Evolutionary conservation across 1,284 basidiomycete species (phyloP).

Genomic region (Athelia psychrophila): DNA sequence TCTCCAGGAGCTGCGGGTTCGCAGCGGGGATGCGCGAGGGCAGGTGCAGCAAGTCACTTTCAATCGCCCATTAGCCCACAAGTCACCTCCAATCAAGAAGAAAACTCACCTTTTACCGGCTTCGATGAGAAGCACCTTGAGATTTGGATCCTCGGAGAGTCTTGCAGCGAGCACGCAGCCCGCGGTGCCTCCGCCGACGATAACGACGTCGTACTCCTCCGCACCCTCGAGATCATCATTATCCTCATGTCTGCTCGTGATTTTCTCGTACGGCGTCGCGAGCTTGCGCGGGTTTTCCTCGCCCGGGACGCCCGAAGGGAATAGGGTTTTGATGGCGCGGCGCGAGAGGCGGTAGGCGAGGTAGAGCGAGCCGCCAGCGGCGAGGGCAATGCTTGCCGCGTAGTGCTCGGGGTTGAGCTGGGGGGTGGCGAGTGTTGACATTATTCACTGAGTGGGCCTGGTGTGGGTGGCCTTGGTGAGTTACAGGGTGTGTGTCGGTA

Average conservation of each 20-base stretch:
- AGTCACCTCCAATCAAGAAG: constrained; percentile 36
- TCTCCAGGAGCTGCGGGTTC: constrained; percentile 50
- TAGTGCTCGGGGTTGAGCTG: neutral
- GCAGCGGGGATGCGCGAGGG: constrained; percentile 46
- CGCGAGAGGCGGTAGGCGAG: neutral
- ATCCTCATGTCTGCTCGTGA: neutral
- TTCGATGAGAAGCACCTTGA: constrained; percentile 62
- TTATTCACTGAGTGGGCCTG: too few relatives aligned
- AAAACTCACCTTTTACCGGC: constrained; percentile 57
- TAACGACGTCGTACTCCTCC: neutral
- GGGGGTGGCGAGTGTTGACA: neutral
- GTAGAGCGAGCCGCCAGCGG: neutral
- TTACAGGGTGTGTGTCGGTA: too few relatives aligned
- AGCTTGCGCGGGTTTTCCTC: neutral
- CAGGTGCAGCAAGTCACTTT: constrained; percentile 39
- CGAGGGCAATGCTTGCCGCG: neutral
- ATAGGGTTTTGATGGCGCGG: neutral
- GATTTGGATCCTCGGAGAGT: constrained; percentile 53
- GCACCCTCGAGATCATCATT: neutral
- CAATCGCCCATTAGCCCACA: constrained; percentile 31
- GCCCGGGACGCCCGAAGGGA: neutral
- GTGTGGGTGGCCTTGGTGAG: too few relatives aligned
- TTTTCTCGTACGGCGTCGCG: neutral
- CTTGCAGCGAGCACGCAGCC: constrained; percentile 68
- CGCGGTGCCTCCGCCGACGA: constrained; percentile 49